Conservation (phyloP, 495 filamentous ascomycete genomes). For the Niebla homalea region DNA sequence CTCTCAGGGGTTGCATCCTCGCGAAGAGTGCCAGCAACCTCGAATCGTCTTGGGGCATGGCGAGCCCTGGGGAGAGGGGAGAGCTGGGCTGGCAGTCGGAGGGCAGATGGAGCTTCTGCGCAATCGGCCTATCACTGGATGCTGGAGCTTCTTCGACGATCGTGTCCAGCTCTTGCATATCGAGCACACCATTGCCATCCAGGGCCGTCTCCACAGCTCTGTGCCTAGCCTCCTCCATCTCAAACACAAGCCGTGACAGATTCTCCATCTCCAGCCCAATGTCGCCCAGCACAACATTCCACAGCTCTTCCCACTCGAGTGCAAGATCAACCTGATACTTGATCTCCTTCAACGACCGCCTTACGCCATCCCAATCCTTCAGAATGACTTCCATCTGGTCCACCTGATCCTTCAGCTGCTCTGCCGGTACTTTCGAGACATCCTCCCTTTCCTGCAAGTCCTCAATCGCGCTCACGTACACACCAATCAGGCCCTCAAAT, state of each 20-base stretch:
- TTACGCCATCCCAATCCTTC: conserved; percentile 71
- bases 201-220: conserved; percentile 47
- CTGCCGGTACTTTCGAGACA: conserved; percentile 50
- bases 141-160: conserved; percentile 81
- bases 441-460: conserved; percentile 71
- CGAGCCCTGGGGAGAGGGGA: conserved; percentile 42
- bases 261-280: conserved; percentile 83
- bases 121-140: conserved; percentile 31
- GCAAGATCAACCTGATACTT: conserved; percentile 89
- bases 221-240: conserved; percentile 91
- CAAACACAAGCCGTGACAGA: conserved; percentile 70
- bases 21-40: conserved; percentile 77
- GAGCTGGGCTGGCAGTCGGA: conserved; percentile 44
- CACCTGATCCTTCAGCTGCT: conserved; percentile 58
- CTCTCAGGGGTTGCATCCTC: conserved; percentile 83
- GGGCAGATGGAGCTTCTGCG: conserved; percentile 47
- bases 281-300: conserved; percentile 85
- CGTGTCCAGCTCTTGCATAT: conserved; percentile 82
- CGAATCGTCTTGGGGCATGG: conserved; percentile 57
- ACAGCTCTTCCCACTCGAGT: conserved; percentile 98
- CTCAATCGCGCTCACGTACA: conserved; percentile 85
- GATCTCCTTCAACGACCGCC: conserved; percentile 55
- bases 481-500: conserved; percentile 76
- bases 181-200: conserved; percentile 45
- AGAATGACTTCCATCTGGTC: conserved; percentile 77